A percentile compares a stretch with the other conserved stretches of the same genome.
Evolutionary conservation across 331 rosid genomes (phyloP).

Genomic region (Dryas integrifolia): DNA sequence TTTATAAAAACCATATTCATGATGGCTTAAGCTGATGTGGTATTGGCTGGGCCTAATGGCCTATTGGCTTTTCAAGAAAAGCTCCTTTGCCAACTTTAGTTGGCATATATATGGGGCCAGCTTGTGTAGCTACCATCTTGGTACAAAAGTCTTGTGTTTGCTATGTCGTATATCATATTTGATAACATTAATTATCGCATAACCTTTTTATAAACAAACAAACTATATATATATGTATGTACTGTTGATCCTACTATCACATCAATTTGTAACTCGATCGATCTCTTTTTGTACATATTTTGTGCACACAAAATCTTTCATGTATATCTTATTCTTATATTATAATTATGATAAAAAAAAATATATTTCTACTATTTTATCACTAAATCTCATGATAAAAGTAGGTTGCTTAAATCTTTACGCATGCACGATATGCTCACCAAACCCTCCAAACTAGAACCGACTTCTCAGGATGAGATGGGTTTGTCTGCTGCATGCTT

Average conservation of each 20-base stretch:
- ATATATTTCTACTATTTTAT: neutral
- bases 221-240: neutral
- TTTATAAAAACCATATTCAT: neutral
- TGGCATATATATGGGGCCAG: neutral
- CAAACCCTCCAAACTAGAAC: neutral
- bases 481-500: too few species aligned
- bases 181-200: neutral
- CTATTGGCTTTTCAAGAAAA: constrained; percentile 14
- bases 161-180: neutral
- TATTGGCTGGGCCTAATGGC: neutral
- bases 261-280: neutral
- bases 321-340: neutral
- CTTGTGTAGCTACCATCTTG: neutral
- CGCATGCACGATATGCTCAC: constrained; percentile 5
- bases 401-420: neutral
- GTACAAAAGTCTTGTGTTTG: neutral
- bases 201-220: neutral
- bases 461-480: too few species aligned
- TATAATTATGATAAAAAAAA: neutral
- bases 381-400: too few species aligned
- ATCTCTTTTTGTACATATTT: neutral
- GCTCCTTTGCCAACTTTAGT: constrained; percentile 4
- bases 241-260: neutral
- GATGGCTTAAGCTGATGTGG: neutral
- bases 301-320: neutral